Conservation (phyloP, 1,284 basidiomycete species). For the Ceratorhiza oryzae-sativae region DNA sequence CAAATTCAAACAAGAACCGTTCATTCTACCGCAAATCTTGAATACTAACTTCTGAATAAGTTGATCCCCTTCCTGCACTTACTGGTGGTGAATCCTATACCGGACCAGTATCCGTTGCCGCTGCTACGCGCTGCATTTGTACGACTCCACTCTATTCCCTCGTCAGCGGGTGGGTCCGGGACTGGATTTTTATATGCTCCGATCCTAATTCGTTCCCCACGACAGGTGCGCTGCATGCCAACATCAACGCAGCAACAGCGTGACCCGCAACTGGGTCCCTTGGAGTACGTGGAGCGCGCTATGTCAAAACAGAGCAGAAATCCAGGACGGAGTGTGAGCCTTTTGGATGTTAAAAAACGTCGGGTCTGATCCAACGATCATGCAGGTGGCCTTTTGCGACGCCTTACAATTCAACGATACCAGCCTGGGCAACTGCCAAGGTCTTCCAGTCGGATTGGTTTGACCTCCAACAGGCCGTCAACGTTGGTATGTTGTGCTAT, state of each 20-base stretch:
- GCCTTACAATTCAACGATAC: conserved; percentile 31
- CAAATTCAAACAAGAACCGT: too few species aligned
- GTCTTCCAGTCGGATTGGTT: conserved; percentile 30
- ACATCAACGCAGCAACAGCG: conserved; percentile 25
- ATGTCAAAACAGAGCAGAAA: conserved; percentile 4
- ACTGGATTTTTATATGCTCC: too few species aligned
- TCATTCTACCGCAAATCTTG: too few species aligned
- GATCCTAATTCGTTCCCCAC: not conserved
- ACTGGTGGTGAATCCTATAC: conserved; percentile 32
- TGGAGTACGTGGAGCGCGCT: conserved; percentile 33
- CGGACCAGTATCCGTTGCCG: conserved; percentile 15
- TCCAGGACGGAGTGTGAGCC: conserved; percentile 29
- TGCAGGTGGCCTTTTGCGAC: conserved; percentile 8
- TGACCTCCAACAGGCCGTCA: conserved; percentile 33
- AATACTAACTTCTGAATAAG: not conserved
- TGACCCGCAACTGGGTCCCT: conserved; percentile 29
- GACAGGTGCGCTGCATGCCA: conserved; percentile 15
- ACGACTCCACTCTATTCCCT: conserved; percentile 11
- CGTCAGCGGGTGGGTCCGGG: not conserved
- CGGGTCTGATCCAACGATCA: not conserved
- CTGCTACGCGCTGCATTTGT: conserved; percentile 32
- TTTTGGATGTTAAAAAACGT: too few species aligned
- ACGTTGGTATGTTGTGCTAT: conserved; percentile 15
- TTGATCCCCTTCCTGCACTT: conserved; percentile 17
- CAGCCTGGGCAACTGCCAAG: conserved; percentile 18